phyloP scores from a whole-genome alignment of 768 basidiomycete genomes.

The Hygrocybe punicea region DNA sequence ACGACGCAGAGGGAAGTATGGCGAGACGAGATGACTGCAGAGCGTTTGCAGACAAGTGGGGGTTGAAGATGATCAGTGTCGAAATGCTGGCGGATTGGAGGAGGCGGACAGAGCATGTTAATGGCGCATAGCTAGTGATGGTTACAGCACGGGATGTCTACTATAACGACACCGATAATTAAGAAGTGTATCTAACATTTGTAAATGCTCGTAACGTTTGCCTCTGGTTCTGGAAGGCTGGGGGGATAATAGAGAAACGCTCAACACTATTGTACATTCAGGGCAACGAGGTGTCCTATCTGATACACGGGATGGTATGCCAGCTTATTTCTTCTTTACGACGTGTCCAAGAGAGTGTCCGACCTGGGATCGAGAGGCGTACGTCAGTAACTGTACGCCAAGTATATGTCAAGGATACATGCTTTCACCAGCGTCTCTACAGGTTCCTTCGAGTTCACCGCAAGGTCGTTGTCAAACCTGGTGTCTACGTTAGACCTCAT shows the following conservation, averaged over 20 bases:
- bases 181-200: too few relatives aligned
- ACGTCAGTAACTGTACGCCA: background rate
- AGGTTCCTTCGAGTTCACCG: slow-evolving; percentile 48
- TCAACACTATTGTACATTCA: too few relatives aligned
- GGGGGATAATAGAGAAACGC: too few relatives aligned
- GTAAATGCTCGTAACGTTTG: too few relatives aligned
- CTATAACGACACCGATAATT: too few relatives aligned
- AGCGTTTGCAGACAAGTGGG: slow-evolving; percentile 85
- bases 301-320: too few relatives aligned
- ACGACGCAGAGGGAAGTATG: slow-evolving; percentile 86
- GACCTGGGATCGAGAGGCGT: slow-evolving; percentile 21
- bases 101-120: slow-evolving; percentile 25
- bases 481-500: too few relatives aligned
- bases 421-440: slow-evolving; percentile 72
- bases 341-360: slow-evolving; percentile 34
- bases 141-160: too few relatives aligned
- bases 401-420: background rate
- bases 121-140: too few relatives aligned
- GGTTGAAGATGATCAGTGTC: slow-evolving; percentile 91
- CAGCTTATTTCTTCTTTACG: background rate
- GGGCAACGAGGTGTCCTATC: too few relatives aligned
- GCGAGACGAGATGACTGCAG: slow-evolving; percentile 92
- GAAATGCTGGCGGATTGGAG: slow-evolving; percentile 67
- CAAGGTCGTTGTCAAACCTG: slow-evolving; percentile 61
- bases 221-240: too few relatives aligned